These are phyloP conservation scores for Plectosphaerella plurivora DNA, from an alignment of 2,329 filamentous ascomycete species.

Conservation along the genomic window DNA sequence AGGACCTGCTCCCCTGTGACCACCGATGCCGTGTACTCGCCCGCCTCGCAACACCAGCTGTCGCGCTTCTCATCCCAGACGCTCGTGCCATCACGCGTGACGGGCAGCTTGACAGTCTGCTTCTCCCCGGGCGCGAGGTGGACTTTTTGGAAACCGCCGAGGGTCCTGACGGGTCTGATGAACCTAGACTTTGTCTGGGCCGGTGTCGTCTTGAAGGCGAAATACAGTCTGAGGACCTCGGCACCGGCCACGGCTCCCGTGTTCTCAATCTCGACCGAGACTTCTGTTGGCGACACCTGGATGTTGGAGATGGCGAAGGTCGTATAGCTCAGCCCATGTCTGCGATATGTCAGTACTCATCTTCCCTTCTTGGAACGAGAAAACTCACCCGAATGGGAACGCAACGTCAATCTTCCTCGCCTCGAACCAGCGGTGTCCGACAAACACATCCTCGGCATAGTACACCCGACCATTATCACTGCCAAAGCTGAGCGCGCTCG, in stretches of 20 bases:
- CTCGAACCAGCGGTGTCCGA: constrained; percentile 5
- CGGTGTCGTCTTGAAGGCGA: constrained; percentile 49
- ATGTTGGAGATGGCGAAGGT: constrained; percentile 44
- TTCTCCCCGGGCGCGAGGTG: constrained; percentile 39
- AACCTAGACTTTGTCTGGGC: constrained; percentile 29
- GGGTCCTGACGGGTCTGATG: constrained; percentile 45
- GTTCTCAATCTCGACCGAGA: constrained; percentile 58
- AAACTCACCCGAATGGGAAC: constrained; percentile 5
- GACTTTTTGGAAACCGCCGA: constrained; percentile 61
- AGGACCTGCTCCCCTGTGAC: not conserved
- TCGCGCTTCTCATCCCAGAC: not conserved
- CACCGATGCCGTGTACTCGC: not conserved
- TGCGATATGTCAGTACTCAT: not conserved
- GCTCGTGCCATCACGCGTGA: not conserved
- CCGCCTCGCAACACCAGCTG: not conserved
- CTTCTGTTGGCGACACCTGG: constrained; percentile 56
- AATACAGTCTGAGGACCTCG: constrained; percentile 52
- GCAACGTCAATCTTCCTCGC: not conserved
- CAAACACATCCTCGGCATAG: constrained; percentile 4
- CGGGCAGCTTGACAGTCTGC: not conserved
- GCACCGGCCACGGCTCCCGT: constrained; percentile 47
- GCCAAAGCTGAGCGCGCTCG: constrained; percentile 3
- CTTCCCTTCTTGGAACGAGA: not conserved
- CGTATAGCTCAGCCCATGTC: constrained; percentile 53
- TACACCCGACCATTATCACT: constrained; percentile 2